phyloP scores from a whole-genome alignment of 2,329 filamentous ascomycete genomes.

The Alternaria gaisen region DNA sequence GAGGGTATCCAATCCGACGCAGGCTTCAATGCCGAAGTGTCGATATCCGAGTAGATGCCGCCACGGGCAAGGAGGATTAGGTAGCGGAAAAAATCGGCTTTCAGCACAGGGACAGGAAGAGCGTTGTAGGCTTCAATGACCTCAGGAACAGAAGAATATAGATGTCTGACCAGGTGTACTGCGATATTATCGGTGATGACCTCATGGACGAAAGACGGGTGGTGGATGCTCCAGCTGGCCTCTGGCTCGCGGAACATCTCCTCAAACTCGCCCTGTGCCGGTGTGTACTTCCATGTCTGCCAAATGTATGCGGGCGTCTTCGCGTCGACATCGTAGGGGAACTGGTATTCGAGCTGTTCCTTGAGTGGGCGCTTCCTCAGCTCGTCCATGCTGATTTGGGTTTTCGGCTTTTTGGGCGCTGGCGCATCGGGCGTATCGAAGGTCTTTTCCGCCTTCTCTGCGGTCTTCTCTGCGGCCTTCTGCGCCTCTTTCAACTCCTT shows the following conservation, averaged over 20 bases:
- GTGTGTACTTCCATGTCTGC: slow-evolving; percentile 97
- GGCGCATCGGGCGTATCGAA: slow-evolving; percentile 42
- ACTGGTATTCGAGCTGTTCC: slow-evolving; percentile 88
- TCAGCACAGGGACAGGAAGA: slow-evolving; percentile 62
- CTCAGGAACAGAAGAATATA: slow-evolving; percentile 75
- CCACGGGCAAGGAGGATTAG: slow-evolving; percentile 77
- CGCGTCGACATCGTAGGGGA: slow-evolving; percentile 85
- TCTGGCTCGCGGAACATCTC: slow-evolving; percentile 81
- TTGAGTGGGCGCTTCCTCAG: slow-evolving; percentile 75
- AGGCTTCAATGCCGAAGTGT: slow-evolving; percentile 84
- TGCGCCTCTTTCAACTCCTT: slow-evolving; percentile 20
- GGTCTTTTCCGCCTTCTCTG: slow-evolving; percentile 37
- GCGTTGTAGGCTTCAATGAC: slow-evolving; percentile 60
- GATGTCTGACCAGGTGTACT: slow-evolving; percentile 79
- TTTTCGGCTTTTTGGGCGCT: slow-evolving; percentile 54
- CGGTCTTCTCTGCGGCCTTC: slow-evolving; percentile 13
- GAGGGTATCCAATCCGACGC: slow-evolving; percentile 88
- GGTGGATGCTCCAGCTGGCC: slow-evolving; percentile 85
- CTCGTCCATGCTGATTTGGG: slow-evolving; percentile 73
- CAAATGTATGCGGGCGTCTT: slow-evolving; percentile 98
- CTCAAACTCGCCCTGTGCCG: slow-evolving; percentile 76
- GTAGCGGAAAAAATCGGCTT: slow-evolving; percentile 74
- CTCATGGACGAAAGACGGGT: slow-evolving; percentile 94
- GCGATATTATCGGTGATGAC: slow-evolving; percentile 94
- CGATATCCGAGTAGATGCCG: slow-evolving; percentile 83